These are phyloP conservation scores for Talaromyces wortmannii DNA, from an alignment of 495 filamentous ascomycete species.

Conservation along the genomic window DNA sequence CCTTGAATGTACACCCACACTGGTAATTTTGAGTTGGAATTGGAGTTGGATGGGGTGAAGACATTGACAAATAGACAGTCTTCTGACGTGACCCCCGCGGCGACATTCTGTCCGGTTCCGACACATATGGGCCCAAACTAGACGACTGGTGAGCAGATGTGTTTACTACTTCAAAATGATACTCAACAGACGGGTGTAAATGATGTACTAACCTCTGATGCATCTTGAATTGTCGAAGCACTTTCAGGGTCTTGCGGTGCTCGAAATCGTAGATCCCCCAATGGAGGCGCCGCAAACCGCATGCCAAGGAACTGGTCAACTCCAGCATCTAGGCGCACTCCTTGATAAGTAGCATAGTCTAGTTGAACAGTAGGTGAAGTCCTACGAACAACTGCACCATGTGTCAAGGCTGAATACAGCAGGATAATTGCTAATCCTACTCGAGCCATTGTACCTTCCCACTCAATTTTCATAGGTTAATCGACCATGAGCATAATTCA, in stretches of 20 bases:
- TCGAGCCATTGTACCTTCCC: too few relatives aligned
- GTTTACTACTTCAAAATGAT: not conserved
- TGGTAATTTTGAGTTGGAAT: slow-evolving; percentile 42
- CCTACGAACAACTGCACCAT: too few relatives aligned
- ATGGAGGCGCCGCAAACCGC: slow-evolving; percentile 49
- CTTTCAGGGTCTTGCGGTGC: slow-evolving; percentile 42
- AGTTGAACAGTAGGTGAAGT: too few relatives aligned
- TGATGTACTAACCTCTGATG: slow-evolving; percentile 21
- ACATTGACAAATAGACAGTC: slow-evolving; percentile 68
- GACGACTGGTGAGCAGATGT: not conserved
- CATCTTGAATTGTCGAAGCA: slow-evolving; percentile 25
- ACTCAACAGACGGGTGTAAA: not conserved
- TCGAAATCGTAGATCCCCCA: slow-evolving; percentile 46
- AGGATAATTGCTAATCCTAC: too few relatives aligned
- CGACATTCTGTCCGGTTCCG: slow-evolving; percentile 7
- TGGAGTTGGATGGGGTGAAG: slow-evolving; percentile 53
- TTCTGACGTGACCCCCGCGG: slow-evolving; percentile 22
- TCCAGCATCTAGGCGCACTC: slow-evolving; percentile 24
- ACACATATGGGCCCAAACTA: slow-evolving; percentile 34
- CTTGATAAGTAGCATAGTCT: slow-evolving; percentile 16
- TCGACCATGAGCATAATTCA: too few relatives aligned
- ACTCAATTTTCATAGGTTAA: too few relatives aligned
- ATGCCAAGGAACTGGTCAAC: slow-evolving; percentile 54
- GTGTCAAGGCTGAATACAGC: too few relatives aligned
- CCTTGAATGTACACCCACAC: slow-evolving; percentile 70